These are phyloP conservation scores for Tetracentron sinense DNA, from an alignment of 164 flowering plant genomes.

Conservation along the genomic window DNA sequence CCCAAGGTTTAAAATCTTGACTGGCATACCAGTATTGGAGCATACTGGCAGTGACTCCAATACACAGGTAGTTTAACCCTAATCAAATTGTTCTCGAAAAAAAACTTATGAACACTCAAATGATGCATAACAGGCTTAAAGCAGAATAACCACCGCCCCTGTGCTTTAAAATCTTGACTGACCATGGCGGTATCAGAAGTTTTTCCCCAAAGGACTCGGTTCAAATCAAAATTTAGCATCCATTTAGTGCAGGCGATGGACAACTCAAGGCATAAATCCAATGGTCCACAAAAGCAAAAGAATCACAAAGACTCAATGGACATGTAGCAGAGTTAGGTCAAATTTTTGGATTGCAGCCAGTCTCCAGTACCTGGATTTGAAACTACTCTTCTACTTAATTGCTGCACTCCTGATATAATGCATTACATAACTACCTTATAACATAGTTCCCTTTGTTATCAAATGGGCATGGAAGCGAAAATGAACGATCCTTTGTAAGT, in stretches of 20 bases:
- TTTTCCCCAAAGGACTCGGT: background rate
- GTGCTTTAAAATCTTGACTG: background rate
- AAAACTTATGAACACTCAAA: no score
- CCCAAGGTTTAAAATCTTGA: background rate
- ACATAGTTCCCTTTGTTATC: conserved; percentile 89
- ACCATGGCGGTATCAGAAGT: background rate
- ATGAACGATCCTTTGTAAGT: conserved; percentile 65
- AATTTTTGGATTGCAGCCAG: background rate
- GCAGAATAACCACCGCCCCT: background rate
- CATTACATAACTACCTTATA: conserved; percentile 56
- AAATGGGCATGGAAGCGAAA: conserved; percentile 84
- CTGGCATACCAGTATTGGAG: background rate
- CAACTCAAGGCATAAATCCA: background rate
- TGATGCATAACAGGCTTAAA: background rate
- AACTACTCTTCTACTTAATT: background rate
- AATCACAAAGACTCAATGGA: no score
- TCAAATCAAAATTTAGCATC: background rate
- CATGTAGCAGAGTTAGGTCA: no score
- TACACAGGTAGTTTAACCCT: background rate
- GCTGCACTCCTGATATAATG: background rate
- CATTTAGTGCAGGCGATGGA: background rate
- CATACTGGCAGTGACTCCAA: background rate
- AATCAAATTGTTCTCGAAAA: background rate
- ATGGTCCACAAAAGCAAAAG: background rate
- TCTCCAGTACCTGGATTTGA: background rate